Evolutionary conservation across 805 yeast species (phyloP), one percentile per base, ranked within the genome.

Genomic region (Yarrowia yakushimensis): DNA sequence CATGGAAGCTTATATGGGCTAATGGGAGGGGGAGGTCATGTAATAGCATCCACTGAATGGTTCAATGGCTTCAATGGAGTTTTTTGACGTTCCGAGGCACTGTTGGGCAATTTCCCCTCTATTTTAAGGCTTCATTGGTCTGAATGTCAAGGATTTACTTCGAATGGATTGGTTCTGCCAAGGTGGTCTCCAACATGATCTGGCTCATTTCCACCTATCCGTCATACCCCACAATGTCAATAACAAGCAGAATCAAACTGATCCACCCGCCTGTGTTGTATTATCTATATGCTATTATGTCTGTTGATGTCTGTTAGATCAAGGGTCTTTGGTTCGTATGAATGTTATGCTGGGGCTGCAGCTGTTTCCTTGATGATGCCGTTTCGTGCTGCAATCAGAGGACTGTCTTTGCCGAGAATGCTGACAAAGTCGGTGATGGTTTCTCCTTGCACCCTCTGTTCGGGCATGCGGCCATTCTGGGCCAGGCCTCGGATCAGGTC

Each of bases 401-500:
- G 67, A 17, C 68, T 64, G 28, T 62, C 65, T n/a, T 43, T 48
- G 4, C 70, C 70, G 37, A 68, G 66, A 15, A 67, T 63, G 23
- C 66, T 54, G n/a, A 54, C 41, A 39, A 68, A 67, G 43, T 65
- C 54, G 13, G 67, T 59, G 54, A 57, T 43, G 15, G 64, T 42
- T 43, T 66, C 64, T 25, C 69, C 72, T 9, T 62, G 63, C 22
- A 65, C 60, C 4, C 65, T n/a, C 23, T 62, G 39, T 20, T 62
- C 69, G 2, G 68, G 62, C 42, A 70, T 46, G 0, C 42, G 25
- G 7, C 70, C 69, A 22, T 65, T 57, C 10, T 68, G 69, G 8
- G 39, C 39, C 46, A 72, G 57, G 0, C 66, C 70, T 13, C 63
- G 28, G 9, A 72, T 39, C 27, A 72, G 63, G 34, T 64, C 66